phyloP scores from a whole-genome alignment of 768 basidiomycete species.

The Hericium coralloides region DNA sequence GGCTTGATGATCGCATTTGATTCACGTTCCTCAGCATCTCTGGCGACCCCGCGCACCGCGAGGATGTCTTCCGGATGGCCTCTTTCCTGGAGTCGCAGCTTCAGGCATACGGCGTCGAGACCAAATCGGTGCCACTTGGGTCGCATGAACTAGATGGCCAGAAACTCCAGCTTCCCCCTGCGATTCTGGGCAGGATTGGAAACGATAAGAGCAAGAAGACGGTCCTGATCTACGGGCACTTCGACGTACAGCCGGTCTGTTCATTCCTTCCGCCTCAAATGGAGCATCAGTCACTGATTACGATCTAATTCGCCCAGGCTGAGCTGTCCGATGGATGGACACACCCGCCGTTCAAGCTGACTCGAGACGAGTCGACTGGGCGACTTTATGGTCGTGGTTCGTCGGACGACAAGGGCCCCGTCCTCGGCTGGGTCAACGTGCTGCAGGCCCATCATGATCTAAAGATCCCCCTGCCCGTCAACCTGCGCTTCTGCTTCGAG shows the following conservation, averaged over 20 bases:
- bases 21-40: conserved; percentile 36
- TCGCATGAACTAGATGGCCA: conserved; percentile 66
- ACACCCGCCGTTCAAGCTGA: conserved; percentile 75
- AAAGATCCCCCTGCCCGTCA: conserved; percentile 72
- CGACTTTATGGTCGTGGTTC: conserved; percentile 81
- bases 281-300: background rate
- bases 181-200: conserved; percentile 75
- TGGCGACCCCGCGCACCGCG: conserved; percentile 59
- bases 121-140: conserved; percentile 68
- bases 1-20: background rate
- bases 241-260: conserved; percentile 87
- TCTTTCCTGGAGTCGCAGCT: conserved; percentile 72
- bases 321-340: conserved; percentile 72
- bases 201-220: conserved; percentile 88
- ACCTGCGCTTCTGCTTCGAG: conserved; percentile 87
- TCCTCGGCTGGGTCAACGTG: conserved; percentile 85
- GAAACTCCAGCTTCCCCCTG: conserved; percentile 69
- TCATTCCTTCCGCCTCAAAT: background rate
- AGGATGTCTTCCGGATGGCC: conserved; percentile 81
- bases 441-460: conserved; percentile 73
- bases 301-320: conserved; percentile 21
- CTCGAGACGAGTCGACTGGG: conserved; percentile 39
- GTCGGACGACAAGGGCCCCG: conserved; percentile 86
- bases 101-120: conserved; percentile 68
- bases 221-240: conserved; percentile 88